Evolutionary conservation across 2,329 filamentous ascomycete species (phyloP).

Genomic region (Sarocladium brachiariae): DNA sequence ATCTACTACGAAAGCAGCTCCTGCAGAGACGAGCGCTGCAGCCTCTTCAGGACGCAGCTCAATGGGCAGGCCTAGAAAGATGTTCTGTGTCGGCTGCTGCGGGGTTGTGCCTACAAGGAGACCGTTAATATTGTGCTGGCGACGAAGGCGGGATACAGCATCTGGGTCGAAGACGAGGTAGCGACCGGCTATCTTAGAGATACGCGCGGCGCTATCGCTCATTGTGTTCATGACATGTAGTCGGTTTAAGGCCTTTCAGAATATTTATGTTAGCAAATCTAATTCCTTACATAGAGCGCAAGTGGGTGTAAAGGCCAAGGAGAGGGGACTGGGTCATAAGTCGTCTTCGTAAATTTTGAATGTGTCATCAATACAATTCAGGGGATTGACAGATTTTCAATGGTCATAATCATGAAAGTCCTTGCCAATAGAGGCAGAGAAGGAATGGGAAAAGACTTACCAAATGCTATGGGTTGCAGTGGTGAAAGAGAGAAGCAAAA

Average conservation of each 20-base stretch:
- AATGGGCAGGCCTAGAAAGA: slow-evolving; percentile 82
- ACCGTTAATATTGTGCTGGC: slow-evolving; percentile 76
- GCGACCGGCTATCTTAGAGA: slow-evolving; percentile 71
- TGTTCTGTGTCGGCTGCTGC: slow-evolving; percentile 88
- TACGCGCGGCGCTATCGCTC: slow-evolving; percentile 53
- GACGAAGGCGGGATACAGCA: slow-evolving; percentile 69
- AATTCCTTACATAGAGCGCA: not conserved
- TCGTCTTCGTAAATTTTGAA: slow-evolving; percentile 37
- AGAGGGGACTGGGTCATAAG: slow-evolving; percentile 29
- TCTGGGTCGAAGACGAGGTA: slow-evolving; percentile 89
- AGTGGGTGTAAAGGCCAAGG: slow-evolving; percentile 1
- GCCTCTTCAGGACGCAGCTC: slow-evolving; percentile 91
- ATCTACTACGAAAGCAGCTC: slow-evolving; percentile 72
- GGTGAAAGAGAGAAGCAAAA: slow-evolving; percentile 7
- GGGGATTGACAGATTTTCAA: slow-evolving; percentile 55
- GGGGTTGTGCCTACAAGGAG: slow-evolving; percentile 82
- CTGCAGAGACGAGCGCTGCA: slow-evolving; percentile 68
- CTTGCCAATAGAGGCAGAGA: slow-evolving; percentile 11
- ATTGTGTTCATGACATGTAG: not conserved
- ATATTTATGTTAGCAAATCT: slow-evolving; percentile 8
- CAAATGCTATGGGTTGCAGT: not conserved
- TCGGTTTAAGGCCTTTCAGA: not conserved
- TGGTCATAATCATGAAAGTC: slow-evolving; percentile 39
- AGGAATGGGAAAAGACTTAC: slow-evolving; percentile 13
- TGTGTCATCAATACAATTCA: slow-evolving; percentile 41